Evolutionary conservation across 2,329 filamentous ascomycete species (phyloP), one percentile per base, ranked within the genome.

Genomic region (Macroventuria anomochaeta): DNA sequence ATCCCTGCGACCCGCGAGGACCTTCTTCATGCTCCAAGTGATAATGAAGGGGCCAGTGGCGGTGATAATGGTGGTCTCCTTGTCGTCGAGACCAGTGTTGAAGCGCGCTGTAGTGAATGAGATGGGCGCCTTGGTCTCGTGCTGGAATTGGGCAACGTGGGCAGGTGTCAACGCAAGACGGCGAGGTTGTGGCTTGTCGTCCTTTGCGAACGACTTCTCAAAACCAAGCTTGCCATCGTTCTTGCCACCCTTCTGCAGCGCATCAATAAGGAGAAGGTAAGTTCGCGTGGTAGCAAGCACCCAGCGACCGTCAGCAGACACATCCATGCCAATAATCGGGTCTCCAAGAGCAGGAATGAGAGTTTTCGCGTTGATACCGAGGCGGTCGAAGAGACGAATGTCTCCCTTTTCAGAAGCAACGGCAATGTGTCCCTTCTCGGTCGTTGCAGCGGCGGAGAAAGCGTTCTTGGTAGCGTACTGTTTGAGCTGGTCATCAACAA

Each of bases 211-310:
- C 0, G 91, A 81, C 73, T 90, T 93, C 76, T 99, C 93, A 70
- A 99, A 99, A 2, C 95, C 95, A n/a, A 99, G 87, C 76, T 96
- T 96, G 71, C 95, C 95, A 71, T 95, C 91, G 62, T 97, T 96
- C 82, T 97, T 97, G 73, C 95, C 95, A 1, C 88, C 85, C 71
- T 95, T 92, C 71, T 99, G 95, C 64, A 93, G 77, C 0, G 92
- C 86, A 70, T 99, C 95, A 59, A 99, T 91, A 57, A 99, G 88
- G 7, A 99, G 85, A 11, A 99, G 85, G 72, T 97, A 99, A 3
- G 93, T 99, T 38, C 89, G 87, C 66, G 93, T 97, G 1, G 95
- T 99, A 15, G 90, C 95, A 28, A 99, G 83, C 15, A 99, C 86
- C 93, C 93, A 99, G 65, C 91, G 90, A 43, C 95, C 95, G 73